Base-by-base conservation (phyloP, 208 protist genomes). In the Leishmania turanica region DNA sequence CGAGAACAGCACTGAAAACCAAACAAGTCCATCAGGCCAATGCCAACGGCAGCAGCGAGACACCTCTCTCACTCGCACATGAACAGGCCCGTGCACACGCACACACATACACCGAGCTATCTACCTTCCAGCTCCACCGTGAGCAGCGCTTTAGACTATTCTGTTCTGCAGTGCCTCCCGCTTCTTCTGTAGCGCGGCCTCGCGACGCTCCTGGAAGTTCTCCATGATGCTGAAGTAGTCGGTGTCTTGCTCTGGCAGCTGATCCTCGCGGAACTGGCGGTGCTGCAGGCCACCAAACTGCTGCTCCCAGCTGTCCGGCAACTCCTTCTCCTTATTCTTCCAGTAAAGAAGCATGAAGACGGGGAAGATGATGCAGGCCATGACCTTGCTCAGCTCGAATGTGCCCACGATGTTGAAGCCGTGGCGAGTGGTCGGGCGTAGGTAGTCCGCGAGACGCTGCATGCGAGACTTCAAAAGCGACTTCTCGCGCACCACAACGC, bases 211-310 rank as follows among this genome's bases (percentile, higher is more conserved):
- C 78, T 95, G 88, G 66, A 96, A 95, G 56, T 82, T 92, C 73
- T 93, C 87, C 65, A 96, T 96, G 80, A 96, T 95, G 74, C 83
- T 89, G 85, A 95, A 94, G 84, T 96, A 96, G 66, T 95, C 91
- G 42, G 90, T 93, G 7, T 93, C 87, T 45, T 89, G 85, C 82
- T 92, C 91, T 4, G 79, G 79, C 45, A 92, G 42, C 31, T 88
- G 75, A 54, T 95, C 93, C 84, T 96, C 91, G 31, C 89, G 88
- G 76, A 94, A 90, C 84, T 94, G 90, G 8, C 90, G 85, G 66
- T 96, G 89, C 77, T 96, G 93, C 77, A 96, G 82, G 2, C 90
- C 91, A 53, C 85, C 89, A 71, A 96, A 95, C 88, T 95, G 91
- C 82, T 85, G 85, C 84, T 96, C 91, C 89, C 92, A 96, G 76